Evolutionary conservation across 306 rosid species (phyloP).

Genomic region (Bauhinia variegata): DNA sequence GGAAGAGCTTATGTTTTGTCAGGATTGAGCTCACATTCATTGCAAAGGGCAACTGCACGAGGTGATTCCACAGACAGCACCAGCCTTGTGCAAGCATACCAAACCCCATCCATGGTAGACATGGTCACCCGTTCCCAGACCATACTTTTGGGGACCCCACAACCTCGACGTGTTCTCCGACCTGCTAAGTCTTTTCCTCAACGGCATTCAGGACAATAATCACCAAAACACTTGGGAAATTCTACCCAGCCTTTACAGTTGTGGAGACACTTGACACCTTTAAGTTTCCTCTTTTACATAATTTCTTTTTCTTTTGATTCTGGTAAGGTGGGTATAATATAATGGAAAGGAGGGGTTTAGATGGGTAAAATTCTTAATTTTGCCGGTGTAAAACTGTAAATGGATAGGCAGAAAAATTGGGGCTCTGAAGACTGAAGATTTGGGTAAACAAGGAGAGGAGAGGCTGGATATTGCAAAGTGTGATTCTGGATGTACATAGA

Average conservation of each 20-base stretch:
- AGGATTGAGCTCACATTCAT: slow-evolving; percentile 87
- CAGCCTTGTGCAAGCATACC: slow-evolving; percentile 70
- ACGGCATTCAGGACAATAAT: slow-evolving; percentile 38
- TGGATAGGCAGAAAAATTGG: slow-evolving; percentile 47
- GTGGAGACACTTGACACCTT: slow-evolving; percentile 37
- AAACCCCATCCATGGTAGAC: slow-evolving; percentile 84
- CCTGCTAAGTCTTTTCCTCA: slow-evolving; percentile 52
- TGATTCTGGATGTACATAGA: slow-evolving; percentile 49
- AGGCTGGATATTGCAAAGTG: slow-evolving; percentile 13
- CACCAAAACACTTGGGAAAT: slow-evolving; percentile 17
- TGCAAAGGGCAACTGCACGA: slow-evolving; percentile 94
- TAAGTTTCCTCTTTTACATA: slow-evolving; percentile 17
- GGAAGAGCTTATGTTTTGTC: slow-evolving; percentile 92
- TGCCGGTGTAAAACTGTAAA: slow-evolving; percentile 48
- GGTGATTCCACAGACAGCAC: slow-evolving; percentile 84
- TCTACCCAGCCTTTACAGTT: slow-evolving; percentile 39
- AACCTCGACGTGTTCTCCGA: slow-evolving; percentile 42
- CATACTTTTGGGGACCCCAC: slow-evolving; percentile 51
- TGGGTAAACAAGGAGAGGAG: slow-evolving; percentile 46
- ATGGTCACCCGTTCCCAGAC: slow-evolving; percentile 87
- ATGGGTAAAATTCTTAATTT: slow-evolving; percentile 53
- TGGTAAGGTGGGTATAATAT: slow-evolving; percentile 39
- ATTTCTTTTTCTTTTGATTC: slow-evolving; percentile 24
- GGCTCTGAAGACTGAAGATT: slow-evolving; percentile 34
- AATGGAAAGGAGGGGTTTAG: slow-evolving; percentile 47